These are phyloP conservation scores for Mycena sanguinolenta DNA, from an alignment of 768 basidiomycete species.

Conservation along the genomic window DNA sequence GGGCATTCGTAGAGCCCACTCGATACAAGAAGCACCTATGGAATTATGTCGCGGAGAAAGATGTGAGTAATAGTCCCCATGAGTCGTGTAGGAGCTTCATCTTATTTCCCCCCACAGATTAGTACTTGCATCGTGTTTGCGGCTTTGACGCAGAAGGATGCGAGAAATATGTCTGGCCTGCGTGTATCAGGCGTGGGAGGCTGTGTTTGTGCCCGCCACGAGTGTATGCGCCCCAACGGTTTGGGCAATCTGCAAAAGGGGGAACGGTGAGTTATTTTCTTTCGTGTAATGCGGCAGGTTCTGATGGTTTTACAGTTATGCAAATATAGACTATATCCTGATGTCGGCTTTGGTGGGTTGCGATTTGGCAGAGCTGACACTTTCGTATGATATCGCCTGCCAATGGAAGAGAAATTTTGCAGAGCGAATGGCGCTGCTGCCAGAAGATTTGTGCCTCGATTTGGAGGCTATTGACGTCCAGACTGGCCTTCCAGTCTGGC, in stretches of 20 bases:
- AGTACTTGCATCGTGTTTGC: slow-evolving; percentile 38
- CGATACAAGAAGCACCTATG: slow-evolving; percentile 18
- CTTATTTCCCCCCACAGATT: slow-evolving; percentile 19
- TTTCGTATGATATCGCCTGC: no score
- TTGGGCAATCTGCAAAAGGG: slow-evolving; percentile 43
- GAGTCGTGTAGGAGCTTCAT: no score
- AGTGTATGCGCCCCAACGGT: slow-evolving; percentile 35
- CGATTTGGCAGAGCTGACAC: neutral
- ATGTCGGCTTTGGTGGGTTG: slow-evolving; percentile 28
- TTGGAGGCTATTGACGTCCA: neutral
- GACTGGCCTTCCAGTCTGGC: slow-evolving; percentile 32
- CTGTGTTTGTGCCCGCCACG: slow-evolving; percentile 36
- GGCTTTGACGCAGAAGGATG: slow-evolving; percentile 37
- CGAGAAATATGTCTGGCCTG: slow-evolving; percentile 27
- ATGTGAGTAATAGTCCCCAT: slow-evolving; percentile 5
- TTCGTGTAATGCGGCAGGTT: no score
- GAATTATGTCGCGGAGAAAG: slow-evolving; percentile 20
- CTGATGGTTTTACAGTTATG: slow-evolving; percentile 26
- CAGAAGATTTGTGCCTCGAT: neutral
- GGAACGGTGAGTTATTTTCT: slow-evolving; percentile 34
- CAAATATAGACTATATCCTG: slow-evolving; percentile 42
- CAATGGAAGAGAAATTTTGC: slow-evolving; percentile 36
- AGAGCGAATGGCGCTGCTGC: slow-evolving; percentile 6
- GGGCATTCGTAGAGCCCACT: slow-evolving; percentile 14
- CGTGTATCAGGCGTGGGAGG: slow-evolving; percentile 30